Evolutionary conservation across 2,329 filamentous ascomycete species (phyloP), one percentile per base, ranked within the genome.

Genomic region (Epichloe gansuensis): DNA sequence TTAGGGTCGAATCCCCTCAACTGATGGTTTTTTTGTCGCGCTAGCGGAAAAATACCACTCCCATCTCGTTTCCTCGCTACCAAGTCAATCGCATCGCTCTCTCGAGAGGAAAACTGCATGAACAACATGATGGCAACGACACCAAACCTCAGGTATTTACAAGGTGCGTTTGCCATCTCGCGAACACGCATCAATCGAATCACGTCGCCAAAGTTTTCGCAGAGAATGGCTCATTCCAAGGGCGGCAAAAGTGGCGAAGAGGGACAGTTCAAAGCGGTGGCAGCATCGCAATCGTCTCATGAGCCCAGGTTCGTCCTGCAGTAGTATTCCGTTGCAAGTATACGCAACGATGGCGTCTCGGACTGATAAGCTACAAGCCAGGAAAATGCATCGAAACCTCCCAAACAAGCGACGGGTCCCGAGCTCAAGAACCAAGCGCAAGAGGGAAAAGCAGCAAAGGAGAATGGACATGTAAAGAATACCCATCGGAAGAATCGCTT

Each of bases 381-480:
- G 48, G 48, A 50, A 17, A 50, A 17, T 21, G 17, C 15, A n/a
- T 43, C 48, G 12, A 50, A 50, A n/a, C 48, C 48, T 44, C 48
- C 48, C 17, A 15, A 50, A 5, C n/a, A 50, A 27, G 40, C 40
- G 31, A 31, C 48, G 13, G 21, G n/a, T 6, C 40, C 6, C 17
- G 3, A 3, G 15, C 40, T 34, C 31, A 12, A 44, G 17, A 17
- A 45, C 4, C 21, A n/a, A 31, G 38, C 40, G 31, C 43, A 6
- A n/a, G 36, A 40, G 21, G 13, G 9, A 1, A 21, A 25, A 23
- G 13, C 13, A 7, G 12, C n/a, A 23, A 13, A 17, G n/a, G 40
- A 5, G 1, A 36, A 27, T 31, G 27, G 8, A 31, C 8, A 31
- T 31, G 27, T 1, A 31, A 31, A 31, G 27, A 31, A 31, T 31